Evolutionary conservation across 306 rosid species (phyloP), one percentile per base, ranked within the genome.

Genomic region (Acacia acuminata): DNA sequence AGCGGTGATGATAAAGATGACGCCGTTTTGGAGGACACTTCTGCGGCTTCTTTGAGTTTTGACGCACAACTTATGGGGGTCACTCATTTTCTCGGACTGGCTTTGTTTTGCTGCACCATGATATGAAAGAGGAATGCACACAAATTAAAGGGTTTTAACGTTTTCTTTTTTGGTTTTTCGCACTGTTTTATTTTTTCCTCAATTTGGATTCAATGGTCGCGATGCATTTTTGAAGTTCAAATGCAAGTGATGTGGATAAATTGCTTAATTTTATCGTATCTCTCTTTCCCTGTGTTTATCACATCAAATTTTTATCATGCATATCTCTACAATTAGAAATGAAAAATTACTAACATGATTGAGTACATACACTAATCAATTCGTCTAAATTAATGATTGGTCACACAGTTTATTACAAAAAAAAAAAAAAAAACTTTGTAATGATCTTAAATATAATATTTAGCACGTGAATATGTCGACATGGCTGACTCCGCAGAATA

Each of bases 21-120:
- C 40, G 22, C 20, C 2, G 75, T 74, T 48, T 47, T 55, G 1
- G 84, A 15, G 42, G 79, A 63, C 9, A n/a, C 58, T 27, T 64
- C 70, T 38, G 66, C 74, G 58, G 75, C 69, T 65, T 64, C 67
- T 32, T 0, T 32, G 80, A 38, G 53, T 48, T 48, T 14, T 56
- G 48, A 45, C 61, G 60, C 20, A 30, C 56, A 17, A 32, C 7
- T 73, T 10, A 65, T 22, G 84, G 75, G 84, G 75, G 22, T 81
- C 56, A 32, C 75, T 81, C 58, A 50, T 3, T 16, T 73, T 48
- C 67, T 47, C 17, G 44, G 44, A 27, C 2, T 30, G 10, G 40
- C 42, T 61, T 58, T 77, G 44, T 58, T 32, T 82, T 56, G 72
- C 27, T 36, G 73, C 79, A 10, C 56, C 67, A 63, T 17, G n/a